Evolutionary conservation across 202 grass and related monocot genomes (phyloP), one percentile per base, ranked within the genome.

Genomic region (Cymbopogon flexuosus): DNA sequence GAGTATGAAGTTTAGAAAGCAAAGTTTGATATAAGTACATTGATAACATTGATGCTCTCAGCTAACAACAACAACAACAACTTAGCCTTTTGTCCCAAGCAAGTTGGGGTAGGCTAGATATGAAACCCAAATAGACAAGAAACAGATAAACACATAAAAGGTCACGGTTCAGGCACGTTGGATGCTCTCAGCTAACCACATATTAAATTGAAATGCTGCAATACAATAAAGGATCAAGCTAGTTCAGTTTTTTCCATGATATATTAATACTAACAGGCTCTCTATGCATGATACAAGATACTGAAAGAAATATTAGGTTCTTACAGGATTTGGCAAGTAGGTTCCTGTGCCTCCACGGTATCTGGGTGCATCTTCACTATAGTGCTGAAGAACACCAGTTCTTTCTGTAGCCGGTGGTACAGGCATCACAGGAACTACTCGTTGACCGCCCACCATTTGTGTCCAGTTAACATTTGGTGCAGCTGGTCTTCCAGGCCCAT

Each of bases 301-400:
- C 47, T 42, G 34, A 37, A 74, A 78, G 51, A 75, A 40, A 14
- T 46, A 68, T 83, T 77, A 77, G 59, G 66, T 64, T 66, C 94
- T 97, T 97, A 94, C 94, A 88, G 89, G 89, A 87, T 87, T 97
- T 64, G 94, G 94, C 31, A 94, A 78, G 71, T 89, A 97, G 29
- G 91, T 97, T 77, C 94, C 94, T 43, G 94, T 97, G 76, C 94
- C 94, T 58, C 68, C 87, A 90, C 83, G 91, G 81, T 86, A 90
- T 92, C 84, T 97, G 21, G 87, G 84, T 64, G 85, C 83, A 83
- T 92, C 91, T 77, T 92, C 94, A 51, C 71, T 67, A 62, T 85
- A 83, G 65, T 83, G 74, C 39, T 86, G 89, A 61, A 75, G 33
- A 85, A 65, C 81, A 76, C 65, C 31, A 75, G 70, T n/a, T 84